These are phyloP conservation scores for Cyamopsis tetragonoloba DNA, from an alignment of 306 rosid genomes.

Conservation along the genomic window DNA sequence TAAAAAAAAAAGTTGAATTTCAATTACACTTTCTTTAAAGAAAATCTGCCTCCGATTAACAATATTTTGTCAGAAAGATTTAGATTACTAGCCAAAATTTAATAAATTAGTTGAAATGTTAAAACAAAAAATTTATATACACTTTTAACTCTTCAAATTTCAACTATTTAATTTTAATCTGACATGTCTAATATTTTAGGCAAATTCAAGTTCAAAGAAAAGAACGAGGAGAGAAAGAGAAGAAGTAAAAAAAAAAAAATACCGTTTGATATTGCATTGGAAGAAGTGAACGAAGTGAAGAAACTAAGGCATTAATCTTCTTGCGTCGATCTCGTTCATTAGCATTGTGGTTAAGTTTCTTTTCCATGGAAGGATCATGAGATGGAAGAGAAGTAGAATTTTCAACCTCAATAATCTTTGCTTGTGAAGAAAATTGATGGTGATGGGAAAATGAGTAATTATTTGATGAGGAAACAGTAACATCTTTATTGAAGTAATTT, in stretches of 20 bases:
- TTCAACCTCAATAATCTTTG: not conserved
- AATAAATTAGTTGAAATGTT: too few species aligned
- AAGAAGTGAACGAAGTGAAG: constrained; percentile 61
- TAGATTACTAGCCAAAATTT: too few species aligned
- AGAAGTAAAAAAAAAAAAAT: not conserved
- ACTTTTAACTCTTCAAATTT: too few species aligned
- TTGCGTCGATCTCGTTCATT: constrained; percentile 79
- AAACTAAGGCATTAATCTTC: constrained; percentile 56
- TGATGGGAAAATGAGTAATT: not conserved
- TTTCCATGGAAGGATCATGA: not conserved
- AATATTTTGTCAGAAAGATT: too few species aligned
- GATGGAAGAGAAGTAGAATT: not conserved
- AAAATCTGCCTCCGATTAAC: too few species aligned
- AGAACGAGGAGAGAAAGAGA: too few species aligned
- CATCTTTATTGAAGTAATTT: not conserved
- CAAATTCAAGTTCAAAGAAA: too few species aligned
- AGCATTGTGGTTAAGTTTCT: constrained; percentile 76
- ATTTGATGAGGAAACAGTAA: not conserved
- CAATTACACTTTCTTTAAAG: too few species aligned
- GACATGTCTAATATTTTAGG: too few species aligned
- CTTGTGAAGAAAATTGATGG: constrained; percentile 9
- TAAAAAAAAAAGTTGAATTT: too few species aligned
- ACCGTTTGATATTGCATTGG: constrained; percentile 52
- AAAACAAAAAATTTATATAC: too few species aligned
- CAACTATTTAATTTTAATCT: too few species aligned